phyloP scores from a whole-genome alignment of 2,329 filamentous ascomycete species.

The Lizonia empirigonia region DNA sequence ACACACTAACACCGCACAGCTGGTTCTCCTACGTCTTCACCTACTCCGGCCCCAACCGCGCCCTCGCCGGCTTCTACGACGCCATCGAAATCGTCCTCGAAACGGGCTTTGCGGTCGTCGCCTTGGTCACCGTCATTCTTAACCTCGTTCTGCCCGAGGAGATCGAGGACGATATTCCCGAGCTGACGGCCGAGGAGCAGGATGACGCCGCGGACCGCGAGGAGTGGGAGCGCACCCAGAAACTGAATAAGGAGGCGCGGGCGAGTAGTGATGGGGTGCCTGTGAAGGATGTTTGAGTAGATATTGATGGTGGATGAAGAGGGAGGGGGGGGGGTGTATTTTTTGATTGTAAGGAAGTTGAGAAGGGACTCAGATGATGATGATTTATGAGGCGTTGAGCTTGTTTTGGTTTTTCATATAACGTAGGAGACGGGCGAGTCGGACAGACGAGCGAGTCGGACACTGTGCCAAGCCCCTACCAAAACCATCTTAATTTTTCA shows the following conservation, averaged over 20 bases:
- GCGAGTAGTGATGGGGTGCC: slow-evolving; percentile 12
- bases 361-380: no score
- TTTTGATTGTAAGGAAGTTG: no score
- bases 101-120: slow-evolving; percentile 73
- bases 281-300: slow-evolving; percentile 2
- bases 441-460: no score
- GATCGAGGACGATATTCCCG: slow-evolving; percentile 65
- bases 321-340: no score
- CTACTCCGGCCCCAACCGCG: slow-evolving; percentile 70
- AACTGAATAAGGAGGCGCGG: slow-evolving; percentile 29
- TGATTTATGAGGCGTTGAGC: no score
- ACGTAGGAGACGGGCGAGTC: no score
- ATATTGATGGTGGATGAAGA: background rate
- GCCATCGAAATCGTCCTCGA: slow-evolving; percentile 60
- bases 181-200: slow-evolving; percentile 50
- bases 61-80: slow-evolving; percentile 74
- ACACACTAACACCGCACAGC: slow-evolving; percentile 49
- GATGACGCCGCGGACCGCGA: slow-evolving; percentile 48
- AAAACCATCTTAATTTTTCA: no score
- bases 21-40: slow-evolving; percentile 77
- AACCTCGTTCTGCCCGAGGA: slow-evolving; percentile 78
- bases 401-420: no score
- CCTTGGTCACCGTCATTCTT: slow-evolving; percentile 72
- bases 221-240: slow-evolving; percentile 49
- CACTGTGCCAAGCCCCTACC: no score